Evolutionary conservation across 352 stramenopile species (phyloP).

Genomic region (Pythium chondricola): DNA sequence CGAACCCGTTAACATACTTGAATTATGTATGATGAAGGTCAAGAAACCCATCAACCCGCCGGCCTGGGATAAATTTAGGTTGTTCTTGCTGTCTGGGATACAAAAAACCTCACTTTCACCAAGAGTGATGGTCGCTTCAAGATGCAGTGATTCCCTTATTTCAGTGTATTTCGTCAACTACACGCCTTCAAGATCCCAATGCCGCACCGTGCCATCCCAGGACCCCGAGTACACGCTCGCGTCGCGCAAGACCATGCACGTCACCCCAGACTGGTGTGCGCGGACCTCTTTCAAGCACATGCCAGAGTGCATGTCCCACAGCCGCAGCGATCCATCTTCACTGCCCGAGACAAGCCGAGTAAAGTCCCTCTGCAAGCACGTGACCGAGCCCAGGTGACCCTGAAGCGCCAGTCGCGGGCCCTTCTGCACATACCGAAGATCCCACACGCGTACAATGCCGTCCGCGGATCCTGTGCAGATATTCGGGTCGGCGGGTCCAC

Average conservation of each 20-base stretch:
- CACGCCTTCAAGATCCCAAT: slow-evolving; percentile 55
- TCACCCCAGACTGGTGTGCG: slow-evolving; percentile 58
- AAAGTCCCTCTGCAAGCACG: slow-evolving; percentile 71
- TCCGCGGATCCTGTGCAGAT: slow-evolving; percentile 73
- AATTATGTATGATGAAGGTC: no score
- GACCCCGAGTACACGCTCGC: slow-evolving; percentile 62
- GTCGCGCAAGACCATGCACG: slow-evolving; percentile 52
- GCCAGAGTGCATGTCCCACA: slow-evolving; percentile 81
- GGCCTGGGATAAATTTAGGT: no score
- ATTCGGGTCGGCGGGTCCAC: slow-evolving; percentile 66
- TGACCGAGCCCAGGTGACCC: slow-evolving; percentile 47
- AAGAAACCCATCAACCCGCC: no score
- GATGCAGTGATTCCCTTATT: not conserved
- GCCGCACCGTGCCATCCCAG: slow-evolving; percentile 64
- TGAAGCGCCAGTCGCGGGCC: slow-evolving; percentile 52
- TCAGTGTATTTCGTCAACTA: no score
- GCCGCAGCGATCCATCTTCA: slow-evolving; percentile 62
- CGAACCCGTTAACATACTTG: no score
- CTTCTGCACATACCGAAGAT: slow-evolving; percentile 68
- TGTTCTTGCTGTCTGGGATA: no score
- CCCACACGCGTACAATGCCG: slow-evolving; percentile 74
- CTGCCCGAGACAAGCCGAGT: slow-evolving; percentile 72
- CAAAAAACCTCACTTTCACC: no score
- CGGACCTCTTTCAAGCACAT: slow-evolving; percentile 50
- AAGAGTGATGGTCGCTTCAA: slow-evolving; percentile 10